Conservation (phyloP, 768 basidiomycete species). For the Leccinum truebloodii region DNA sequence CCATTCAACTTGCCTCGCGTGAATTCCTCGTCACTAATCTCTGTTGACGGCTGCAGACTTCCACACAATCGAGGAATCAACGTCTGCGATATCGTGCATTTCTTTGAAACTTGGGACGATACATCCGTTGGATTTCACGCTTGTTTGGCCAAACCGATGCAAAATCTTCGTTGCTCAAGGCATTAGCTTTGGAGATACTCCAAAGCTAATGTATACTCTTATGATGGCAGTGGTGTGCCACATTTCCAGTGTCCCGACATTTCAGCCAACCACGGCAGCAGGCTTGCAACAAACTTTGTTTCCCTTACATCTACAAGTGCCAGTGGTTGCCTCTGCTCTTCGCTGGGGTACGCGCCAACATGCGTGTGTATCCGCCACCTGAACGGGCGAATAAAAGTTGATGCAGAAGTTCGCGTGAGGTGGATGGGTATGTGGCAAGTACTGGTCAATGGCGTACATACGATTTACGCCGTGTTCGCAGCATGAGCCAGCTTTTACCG, state of each 20-base stretch:
- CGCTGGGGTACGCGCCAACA: background rate
- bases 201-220: no score
- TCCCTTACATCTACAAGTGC: background rate
- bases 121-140: no score
- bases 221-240: no score
- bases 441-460: background rate
- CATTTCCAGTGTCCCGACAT: no score
- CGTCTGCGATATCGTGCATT: conserved; percentile 40
- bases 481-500: background rate
- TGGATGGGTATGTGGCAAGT: background rate
- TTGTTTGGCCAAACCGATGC: no score
- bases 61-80: conserved; percentile 36
- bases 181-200: no score
- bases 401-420: background rate
- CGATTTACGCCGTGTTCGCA: background rate
- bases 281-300: background rate
- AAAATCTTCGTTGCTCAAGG: no score
- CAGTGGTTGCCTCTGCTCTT: background rate
- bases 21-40: background rate
- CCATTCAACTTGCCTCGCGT: background rate
- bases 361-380: background rate
- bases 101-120: background rate
- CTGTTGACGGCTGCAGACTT: conserved; percentile 31
- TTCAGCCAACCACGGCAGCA: no score
- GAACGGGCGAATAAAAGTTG: background rate